Base-by-base conservation (phyloP, 805 yeast genomes). In the Barnettozyma sp. region DNA sequence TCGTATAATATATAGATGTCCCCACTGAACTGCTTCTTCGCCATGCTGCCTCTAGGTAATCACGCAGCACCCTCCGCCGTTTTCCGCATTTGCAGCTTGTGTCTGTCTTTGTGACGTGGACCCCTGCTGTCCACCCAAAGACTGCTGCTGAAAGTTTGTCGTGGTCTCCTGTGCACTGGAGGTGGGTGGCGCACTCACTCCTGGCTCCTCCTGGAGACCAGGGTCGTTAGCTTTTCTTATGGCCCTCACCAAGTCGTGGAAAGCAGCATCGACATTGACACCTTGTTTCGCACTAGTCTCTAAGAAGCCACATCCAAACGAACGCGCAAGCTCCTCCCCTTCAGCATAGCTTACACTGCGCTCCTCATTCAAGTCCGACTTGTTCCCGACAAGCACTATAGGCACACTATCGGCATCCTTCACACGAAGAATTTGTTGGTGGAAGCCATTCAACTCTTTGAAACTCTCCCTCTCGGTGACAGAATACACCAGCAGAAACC, bases 201-300 rank as follows among this genome's bases (percentile, higher is more conserved):
- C 29, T 9, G 13, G 6, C 18, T 17, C 26, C 19, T 28, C 41
- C 22, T 35, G 35, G 21, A 37, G n/a, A n/a, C n/a, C 42, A 14
- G 24, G 31, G 7, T 29, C 29, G 21, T 29, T 29, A 14, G 32
- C 32, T 15, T 42, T 46, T 46, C 50, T 70, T 36, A 79, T 74
- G 29, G 67, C 65, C 46, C 86, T 69, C 12, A 80, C 83, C 44
- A 82, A 56, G 25, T 76, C 78, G 52, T 70, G 78, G 58, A 85
- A 85, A 3, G 88, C 82, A 50, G 80, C 86, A 54, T 85, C 94
- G 30, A 92, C 97, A 50, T 92, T 88, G 46, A 81, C 71, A 41
- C 94, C 79, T 50, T 82, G 84, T 59, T 92, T 92, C 17, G 97
- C 97, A 26, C 90, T 78, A 2, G 97, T 85, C 62, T 92, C 98